A percentile compares a stretch with the other conserved stretches of the same genome.
Conservation (phyloP, 768 basidiomycete species). For the Neoboletus magnificus region DNA sequence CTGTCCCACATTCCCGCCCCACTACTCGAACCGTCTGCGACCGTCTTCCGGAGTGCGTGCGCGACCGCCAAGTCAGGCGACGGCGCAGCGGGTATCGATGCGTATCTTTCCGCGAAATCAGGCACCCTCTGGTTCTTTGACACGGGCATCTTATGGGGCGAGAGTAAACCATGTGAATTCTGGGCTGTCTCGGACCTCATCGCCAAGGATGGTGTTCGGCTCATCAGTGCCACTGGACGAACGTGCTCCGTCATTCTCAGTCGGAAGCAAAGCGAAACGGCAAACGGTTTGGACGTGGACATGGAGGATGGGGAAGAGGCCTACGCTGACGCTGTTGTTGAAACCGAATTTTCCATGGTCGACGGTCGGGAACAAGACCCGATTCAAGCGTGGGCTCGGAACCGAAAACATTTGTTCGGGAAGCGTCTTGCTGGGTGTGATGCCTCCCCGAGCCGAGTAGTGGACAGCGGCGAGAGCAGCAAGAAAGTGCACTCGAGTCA, state of each 20-base stretch:
- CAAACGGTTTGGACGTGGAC: background rate
- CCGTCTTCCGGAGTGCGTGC: slow-evolving; percentile 57
- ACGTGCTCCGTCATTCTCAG: slow-evolving; percentile 62
- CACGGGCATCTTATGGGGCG: slow-evolving; percentile 68
- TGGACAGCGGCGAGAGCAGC: background rate
- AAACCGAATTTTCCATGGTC: slow-evolving; percentile 69
- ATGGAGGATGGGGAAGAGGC: slow-evolving; percentile 25
- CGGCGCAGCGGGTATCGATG: slow-evolving; percentile 61
- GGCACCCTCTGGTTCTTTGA: slow-evolving; percentile 72
- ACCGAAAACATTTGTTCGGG: slow-evolving; percentile 57
- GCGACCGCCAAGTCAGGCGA: slow-evolving; percentile 31
- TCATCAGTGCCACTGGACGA: slow-evolving; percentile 62
- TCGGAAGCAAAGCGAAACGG: slow-evolving; percentile 30
- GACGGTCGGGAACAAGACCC: slow-evolving; percentile 66
- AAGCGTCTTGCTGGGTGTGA: background rate
- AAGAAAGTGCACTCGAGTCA: slow-evolving; percentile 4
- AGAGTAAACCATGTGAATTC: slow-evolving; percentile 75
- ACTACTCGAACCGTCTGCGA: slow-evolving; percentile 45
- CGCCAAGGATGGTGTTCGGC: slow-evolving; percentile 47
- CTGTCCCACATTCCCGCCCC: slow-evolving; percentile 46
- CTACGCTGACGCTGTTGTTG: slow-evolving; percentile 43
- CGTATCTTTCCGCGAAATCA: slow-evolving; percentile 66
- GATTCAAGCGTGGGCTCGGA: slow-evolving; percentile 63
- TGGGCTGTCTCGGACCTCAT: slow-evolving; percentile 64
- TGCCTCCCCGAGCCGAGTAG: background rate